Evolutionary conservation across 495 filamentous ascomycete genomes (phyloP), one percentile per base, ranked within the genome.

Genomic region (Tuber indicum): DNA sequence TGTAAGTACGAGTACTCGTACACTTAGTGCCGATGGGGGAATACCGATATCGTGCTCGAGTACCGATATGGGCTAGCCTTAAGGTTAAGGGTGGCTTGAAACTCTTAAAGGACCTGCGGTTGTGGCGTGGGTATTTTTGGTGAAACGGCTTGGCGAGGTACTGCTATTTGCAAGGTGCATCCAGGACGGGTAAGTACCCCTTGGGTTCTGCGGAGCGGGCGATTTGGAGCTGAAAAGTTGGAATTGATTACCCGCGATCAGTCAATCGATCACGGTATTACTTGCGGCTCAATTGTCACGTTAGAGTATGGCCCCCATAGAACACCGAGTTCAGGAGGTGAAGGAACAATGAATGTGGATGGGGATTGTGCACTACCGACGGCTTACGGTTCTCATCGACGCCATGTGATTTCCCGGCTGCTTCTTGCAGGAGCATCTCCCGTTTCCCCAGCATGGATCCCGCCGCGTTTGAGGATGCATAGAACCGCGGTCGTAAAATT

Each of bases 51-150:
- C 39, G 39, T 41, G 39, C 39, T 41, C 39, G 39, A 41, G 39
- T 41, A 32, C 32, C 32, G 32, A 1, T 32, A 62, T 32, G 52
- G n/a, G n/a, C 12, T 32, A 62, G 52, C 52, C 52, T 9, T 62
- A 62, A 26, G 12, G n/a, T 10, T 62, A 16, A 17, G 47, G 23
- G 58, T 66, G 58, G 58, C 58, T 66, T 16, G 58, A 66, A 66
- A 66, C 58, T 32, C 58, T 32, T 4, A 7, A 7, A 32, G 26
- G 58, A 62, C 32, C 12, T n/a, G 12, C 26, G 12, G 58, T 66
- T 66, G 58, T 66, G 58, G 58, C 58, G 58, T 66, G 26, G 58
- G 58, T 66, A 66, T 66, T 66, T 66, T 66, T 66, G 58, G n/a
- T 66, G 58, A 66, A 66, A 66, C 58, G 26, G 14, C 58, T 66